Evolutionary conservation across 2,329 filamentous ascomycete genomes (phyloP).

Genomic region (Ophiobolus disseminans): DNA sequence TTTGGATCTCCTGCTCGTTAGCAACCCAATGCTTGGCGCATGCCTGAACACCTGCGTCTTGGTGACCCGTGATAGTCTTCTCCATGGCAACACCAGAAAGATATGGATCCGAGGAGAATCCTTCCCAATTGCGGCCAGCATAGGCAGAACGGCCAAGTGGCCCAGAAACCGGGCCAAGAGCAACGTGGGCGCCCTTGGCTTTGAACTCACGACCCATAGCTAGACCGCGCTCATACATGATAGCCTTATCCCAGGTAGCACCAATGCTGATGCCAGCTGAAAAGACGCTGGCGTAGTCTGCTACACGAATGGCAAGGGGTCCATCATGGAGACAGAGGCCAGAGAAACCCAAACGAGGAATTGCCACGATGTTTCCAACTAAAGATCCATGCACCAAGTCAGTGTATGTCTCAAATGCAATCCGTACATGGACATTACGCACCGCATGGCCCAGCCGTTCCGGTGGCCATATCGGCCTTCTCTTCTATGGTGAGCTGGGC

Average conservation of each 20-base stretch:
- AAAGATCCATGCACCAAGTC: too few relatives aligned
- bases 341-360: slow-evolving; percentile 48
- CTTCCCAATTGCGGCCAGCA: slow-evolving; percentile 56
- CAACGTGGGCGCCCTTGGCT: slow-evolving; percentile 50
- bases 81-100: slow-evolving; percentile 52
- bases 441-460: slow-evolving; percentile 60
- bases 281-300: slow-evolving; percentile 49
- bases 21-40: slow-evolving; percentile 63
- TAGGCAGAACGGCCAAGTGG: slow-evolving; percentile 53
- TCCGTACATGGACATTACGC: too few relatives aligned
- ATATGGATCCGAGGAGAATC: slow-evolving; percentile 53
- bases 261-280: slow-evolving; percentile 49
- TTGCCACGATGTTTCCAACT: slow-evolving; percentile 57
- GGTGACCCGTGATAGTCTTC: slow-evolving; percentile 50
- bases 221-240: slow-evolving; percentile 47
- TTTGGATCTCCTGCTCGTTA: slow-evolving; percentile 66
- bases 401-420: too few relatives aligned
- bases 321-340: slow-evolving; percentile 53
- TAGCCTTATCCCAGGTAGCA: slow-evolving; percentile 49
- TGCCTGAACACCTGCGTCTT: slow-evolving; percentile 53
- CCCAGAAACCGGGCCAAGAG: slow-evolving; percentile 59
- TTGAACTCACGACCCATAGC: slow-evolving; percentile 48
- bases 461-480: slow-evolving; percentile 46
- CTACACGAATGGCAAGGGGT: slow-evolving; percentile 44
- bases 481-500: slow-evolving; percentile 41